Evolutionary conservation across 129 eudicot species (phyloP).

Genomic region (Flaveria trinervia): DNA sequence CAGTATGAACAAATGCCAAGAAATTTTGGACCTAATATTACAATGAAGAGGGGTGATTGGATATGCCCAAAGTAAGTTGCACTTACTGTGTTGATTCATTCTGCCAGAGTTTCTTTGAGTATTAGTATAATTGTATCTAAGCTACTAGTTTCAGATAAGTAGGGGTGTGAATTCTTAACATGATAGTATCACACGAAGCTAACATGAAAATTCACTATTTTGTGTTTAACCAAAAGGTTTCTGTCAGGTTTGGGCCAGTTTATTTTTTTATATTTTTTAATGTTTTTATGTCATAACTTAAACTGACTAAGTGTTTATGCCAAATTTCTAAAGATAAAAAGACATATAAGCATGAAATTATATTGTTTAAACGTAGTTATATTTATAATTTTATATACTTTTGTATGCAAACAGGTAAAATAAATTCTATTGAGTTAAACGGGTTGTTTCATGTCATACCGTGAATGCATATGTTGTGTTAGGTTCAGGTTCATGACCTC

Average conservation of each 20-base stretch:
- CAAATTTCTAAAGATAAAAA: background rate
- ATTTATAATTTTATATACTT: background rate
- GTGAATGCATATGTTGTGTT: background rate
- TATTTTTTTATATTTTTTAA: too few species aligned
- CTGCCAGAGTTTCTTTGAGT: background rate
- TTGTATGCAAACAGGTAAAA: background rate
- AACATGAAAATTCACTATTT: background rate
- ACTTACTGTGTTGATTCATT: conserved; percentile 7
- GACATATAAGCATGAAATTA: background rate
- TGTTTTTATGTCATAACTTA: background rate
- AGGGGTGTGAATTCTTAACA: background rate
- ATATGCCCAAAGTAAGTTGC: conserved; percentile 71
- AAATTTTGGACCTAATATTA: conserved; percentile 59
- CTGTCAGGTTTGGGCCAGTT: background rate
- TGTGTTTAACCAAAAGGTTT: background rate
- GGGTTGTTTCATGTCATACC: background rate
- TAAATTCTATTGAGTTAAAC: too few species aligned
- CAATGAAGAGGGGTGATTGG: conserved; percentile 97
- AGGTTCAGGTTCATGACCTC: background rate
- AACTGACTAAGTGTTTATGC: background rate
- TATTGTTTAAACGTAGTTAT: background rate
- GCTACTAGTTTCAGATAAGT: background rate
- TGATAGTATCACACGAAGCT: too few species aligned
- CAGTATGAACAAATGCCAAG: conserved; percentile 43
- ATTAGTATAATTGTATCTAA: background rate